A percentile compares a stretch with the other conserved stretches of the same genome.
Evolutionary conservation across 805 yeast species (phyloP).

Genomic region (Lipomyces kockii): DNA sequence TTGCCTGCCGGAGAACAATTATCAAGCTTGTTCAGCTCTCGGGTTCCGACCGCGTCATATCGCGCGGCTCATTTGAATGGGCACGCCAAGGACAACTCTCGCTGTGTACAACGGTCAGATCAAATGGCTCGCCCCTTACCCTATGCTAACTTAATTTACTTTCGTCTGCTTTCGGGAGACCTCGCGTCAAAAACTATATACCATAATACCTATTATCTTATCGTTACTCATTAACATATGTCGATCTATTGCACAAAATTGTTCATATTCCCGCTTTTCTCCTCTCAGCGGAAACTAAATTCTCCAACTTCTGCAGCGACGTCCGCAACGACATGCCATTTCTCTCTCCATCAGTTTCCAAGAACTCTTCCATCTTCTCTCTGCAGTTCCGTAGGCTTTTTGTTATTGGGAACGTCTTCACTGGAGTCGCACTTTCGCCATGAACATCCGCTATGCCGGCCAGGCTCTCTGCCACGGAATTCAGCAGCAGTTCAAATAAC

Average conservation of each 20-base stretch:
- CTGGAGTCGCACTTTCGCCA: conserved; percentile 28
- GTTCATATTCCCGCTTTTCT: conserved; percentile 11
- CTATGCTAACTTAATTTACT: too few species aligned
- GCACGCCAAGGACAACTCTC: too few species aligned
- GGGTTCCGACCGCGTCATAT: too few species aligned
- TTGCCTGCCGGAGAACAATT: too few species aligned
- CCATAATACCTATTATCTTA: background rate
- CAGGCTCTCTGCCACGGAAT: conserved; percentile 52
- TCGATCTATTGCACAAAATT: background rate
- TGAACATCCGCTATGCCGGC: background rate
- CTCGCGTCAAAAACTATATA: background rate
- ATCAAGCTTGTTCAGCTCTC: too few species aligned
- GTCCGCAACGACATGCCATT: conserved; percentile 37
- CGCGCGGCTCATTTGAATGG: too few species aligned
- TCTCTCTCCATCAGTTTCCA: conserved; percentile 42
- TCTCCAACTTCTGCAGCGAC: conserved; percentile 35
- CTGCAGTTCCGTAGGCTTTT: conserved; percentile 47
- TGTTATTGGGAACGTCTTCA: conserved; percentile 50
- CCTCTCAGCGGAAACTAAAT: conserved; percentile 12
- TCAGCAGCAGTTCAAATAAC: conserved; percentile 65
- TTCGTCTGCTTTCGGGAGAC: too few species aligned
- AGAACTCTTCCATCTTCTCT: conserved; percentile 51
- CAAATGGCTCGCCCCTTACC: too few species aligned
- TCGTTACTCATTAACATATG: background rate
- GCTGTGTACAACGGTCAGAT: too few species aligned